Conservation (phyloP, 1,139 yeast species). For the Petasospora fabianii region DNA sequence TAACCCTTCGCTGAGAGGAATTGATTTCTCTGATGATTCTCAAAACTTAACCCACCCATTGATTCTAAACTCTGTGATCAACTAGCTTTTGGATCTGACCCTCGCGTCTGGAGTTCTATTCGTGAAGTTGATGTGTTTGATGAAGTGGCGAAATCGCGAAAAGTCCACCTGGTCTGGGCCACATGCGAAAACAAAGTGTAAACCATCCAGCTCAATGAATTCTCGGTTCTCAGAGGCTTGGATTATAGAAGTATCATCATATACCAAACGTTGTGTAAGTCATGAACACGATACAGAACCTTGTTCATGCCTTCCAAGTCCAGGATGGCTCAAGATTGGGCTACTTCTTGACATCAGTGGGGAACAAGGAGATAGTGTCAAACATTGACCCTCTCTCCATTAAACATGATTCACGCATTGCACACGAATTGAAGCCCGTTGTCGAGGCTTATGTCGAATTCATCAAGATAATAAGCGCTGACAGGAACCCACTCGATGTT, state of each 20-base stretch:
- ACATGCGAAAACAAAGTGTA: too few species aligned
- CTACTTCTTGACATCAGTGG: constrained; percentile 2
- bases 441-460: constrained; percentile 11
- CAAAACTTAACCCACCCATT: constrained; percentile 92
- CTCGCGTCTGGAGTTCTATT: neutral
- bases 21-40: constrained; percentile 85
- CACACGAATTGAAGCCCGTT: constrained; percentile 15
- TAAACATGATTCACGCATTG: neutral
- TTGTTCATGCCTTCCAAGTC: neutral
- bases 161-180: too few species aligned
- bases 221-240: too few species aligned
- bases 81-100: too few species aligned
- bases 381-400: constrained; percentile 1
- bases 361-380: constrained; percentile 1
- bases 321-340: constrained; percentile 2
- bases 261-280: neutral
- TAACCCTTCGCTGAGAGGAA: constrained; percentile 68
- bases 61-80: neutral
- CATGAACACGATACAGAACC: neutral
- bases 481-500: constrained; percentile 24
- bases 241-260: too few species aligned
- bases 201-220: too few species aligned
- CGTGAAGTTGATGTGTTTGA: neutral
- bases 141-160: too few species aligned
- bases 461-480: constrained; percentile 7